Base-by-base conservation (phyloP, 352 stramenopile genomes). In the Globisporangium alternatum region DNA sequence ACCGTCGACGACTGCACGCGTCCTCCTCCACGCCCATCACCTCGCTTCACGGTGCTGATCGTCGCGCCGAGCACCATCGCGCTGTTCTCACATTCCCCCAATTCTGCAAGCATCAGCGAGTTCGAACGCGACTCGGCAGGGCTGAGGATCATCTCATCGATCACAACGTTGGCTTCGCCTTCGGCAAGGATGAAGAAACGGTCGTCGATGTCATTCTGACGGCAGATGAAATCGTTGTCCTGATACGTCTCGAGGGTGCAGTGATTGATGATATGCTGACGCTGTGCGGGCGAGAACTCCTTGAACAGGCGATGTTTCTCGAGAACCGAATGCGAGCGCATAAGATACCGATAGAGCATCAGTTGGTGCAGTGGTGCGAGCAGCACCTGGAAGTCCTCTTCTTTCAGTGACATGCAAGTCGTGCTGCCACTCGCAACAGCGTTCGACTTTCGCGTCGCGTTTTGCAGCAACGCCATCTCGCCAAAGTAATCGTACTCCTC, bases 131-230 rank as follows among this genome's bases (percentile, higher is more conserved):
- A 61, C 2, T 22, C 22, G 9, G 37, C 56, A 3, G 17, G 19
- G 17, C 41, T 39, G 21, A 37, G 7, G 17, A 70, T 52, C 41
- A 37, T 53, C 48, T 90, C 81, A 10, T 82, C 75, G 13, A 91
- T 45, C 4, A 87, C 65, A 37, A 89, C 63, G 31, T 89, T 65
- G 19, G 69, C 78, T 60, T 91, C 79, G 31, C 83, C 81, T 37
- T 91, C 80, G 1, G 71, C 69, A 2, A 94, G 58, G 44, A 94
- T 75, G 45, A 90, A 92, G 72, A 85, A 94, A 43, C 72, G 68
- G 45, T 90, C 80, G 15, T 83, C 72, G 33, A 76, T 70, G 4
- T 92, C 83, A 28, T 72, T 71, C 65, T 91, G 78, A 7, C 69
- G 69, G 47, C 82, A 88, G 21, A 92, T 85, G 12, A 52, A 55